phyloP scores from a whole-genome alignment of 2,329 filamentous ascomycete species.

The Pyrenochaeta sp. region DNA sequence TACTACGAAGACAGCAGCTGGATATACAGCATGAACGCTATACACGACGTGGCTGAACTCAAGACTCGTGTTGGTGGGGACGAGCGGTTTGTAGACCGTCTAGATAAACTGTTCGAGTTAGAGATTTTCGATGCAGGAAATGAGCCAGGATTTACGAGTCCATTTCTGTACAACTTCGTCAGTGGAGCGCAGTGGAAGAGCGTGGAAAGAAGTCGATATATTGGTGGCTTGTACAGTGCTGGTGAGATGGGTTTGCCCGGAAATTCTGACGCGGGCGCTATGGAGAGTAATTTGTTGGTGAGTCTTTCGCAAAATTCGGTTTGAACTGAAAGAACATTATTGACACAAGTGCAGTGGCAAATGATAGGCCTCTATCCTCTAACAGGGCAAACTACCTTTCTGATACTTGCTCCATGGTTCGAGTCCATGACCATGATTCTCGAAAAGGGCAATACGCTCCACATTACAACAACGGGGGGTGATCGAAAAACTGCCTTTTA shows the following conservation, averaged over 20 bases:
- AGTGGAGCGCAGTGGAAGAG: constrained; percentile 66
- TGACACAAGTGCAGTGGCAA: constrained; percentile 33
- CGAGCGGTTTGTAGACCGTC: constrained; percentile 63
- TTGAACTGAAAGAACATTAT: constrained; percentile 1
- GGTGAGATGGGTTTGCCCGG: constrained; percentile 69
- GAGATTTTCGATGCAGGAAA: constrained; percentile 72
- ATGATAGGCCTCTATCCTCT: constrained; percentile 53
- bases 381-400: constrained; percentile 73
- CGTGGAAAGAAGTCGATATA: constrained; percentile 65
- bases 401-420: constrained; percentile 61
- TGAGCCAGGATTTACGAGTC: constrained; percentile 72
- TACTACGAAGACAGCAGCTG: constrained; percentile 70
- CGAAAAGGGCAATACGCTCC: constrained; percentile 62
- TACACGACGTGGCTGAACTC: constrained; percentile 69
- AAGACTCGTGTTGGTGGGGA: constrained; percentile 65
- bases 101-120: constrained; percentile 68
- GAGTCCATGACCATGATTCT: constrained; percentile 66
- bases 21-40: constrained; percentile 74
- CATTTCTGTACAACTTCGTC: constrained; percentile 75
- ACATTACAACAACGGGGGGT: constrained; percentile 63
- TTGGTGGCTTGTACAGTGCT: constrained; percentile 66
- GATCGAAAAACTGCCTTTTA: constrained; percentile 61
- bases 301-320: constrained; percentile 1
- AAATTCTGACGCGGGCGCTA: constrained; percentile 75
- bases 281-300: constrained; percentile 70